phyloP scores from a whole-genome alignment of 2,329 filamentous ascomycete genomes.

The Colletotrichum trifolii region DNA sequence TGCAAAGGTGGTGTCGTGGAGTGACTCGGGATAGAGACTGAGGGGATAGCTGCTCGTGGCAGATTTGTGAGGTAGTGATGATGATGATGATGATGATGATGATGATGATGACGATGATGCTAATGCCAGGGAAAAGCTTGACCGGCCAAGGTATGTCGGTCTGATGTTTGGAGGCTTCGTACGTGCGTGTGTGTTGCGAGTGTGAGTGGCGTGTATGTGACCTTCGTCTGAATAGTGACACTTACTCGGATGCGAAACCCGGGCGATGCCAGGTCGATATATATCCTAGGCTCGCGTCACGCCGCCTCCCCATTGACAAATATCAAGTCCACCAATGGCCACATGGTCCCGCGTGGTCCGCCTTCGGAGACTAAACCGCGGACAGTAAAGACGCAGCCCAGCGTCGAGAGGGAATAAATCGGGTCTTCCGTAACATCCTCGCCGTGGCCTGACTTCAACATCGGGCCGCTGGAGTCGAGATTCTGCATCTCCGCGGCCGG shows the following conservation, averaged over 20 bases:
- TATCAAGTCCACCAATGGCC: slow-evolving; percentile 13
- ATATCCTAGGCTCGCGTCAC: not conserved
- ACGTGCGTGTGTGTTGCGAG: not conserved
- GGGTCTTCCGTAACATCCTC: slow-evolving; percentile 24
- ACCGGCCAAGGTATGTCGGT: not conserved
- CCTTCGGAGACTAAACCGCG: slow-evolving; percentile 25
- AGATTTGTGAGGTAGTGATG: slow-evolving; percentile 1
- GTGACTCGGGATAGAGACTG: slow-evolving; percentile 6
- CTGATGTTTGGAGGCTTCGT: slow-evolving; percentile 16
- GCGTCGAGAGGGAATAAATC: not conserved
- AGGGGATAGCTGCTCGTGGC: slow-evolving; percentile 17
- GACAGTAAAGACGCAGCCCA: not conserved
- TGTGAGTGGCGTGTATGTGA: not conserved
- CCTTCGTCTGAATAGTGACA: slow-evolving; percentile 2
- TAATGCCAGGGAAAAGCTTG: slow-evolving; percentile 14
- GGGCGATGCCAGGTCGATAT: slow-evolving; percentile 4
- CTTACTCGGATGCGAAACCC: not conserved
- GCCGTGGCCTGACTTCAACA: slow-evolving; percentile 27
- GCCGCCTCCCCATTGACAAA: slow-evolving; percentile 24
- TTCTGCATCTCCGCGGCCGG: slow-evolving; percentile 32
- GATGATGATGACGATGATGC: slow-evolving; percentile 10
- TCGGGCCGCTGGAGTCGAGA: slow-evolving; percentile 14
- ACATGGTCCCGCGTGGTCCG: not conserved
- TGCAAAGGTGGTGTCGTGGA: not conserved
- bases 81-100: not conserved